Percentiles rank a stretch among this genome's conserved stretches.
These are phyloP conservation scores for Onygena corvina DNA, from an alignment of 2,329 filamentous ascomycete species.

Conservation along the genomic window DNA sequence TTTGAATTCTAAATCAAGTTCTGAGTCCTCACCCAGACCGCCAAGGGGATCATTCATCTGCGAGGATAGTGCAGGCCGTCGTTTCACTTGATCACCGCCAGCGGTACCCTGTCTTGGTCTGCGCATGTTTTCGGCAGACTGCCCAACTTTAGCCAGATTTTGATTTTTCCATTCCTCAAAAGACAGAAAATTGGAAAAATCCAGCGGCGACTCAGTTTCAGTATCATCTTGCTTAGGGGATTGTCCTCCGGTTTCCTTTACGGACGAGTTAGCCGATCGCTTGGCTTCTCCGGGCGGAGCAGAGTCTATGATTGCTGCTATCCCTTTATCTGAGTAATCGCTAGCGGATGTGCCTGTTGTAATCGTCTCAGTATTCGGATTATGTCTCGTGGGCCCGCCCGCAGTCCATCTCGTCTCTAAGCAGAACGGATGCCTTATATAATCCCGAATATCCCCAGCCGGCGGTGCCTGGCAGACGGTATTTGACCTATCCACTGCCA, in stretches of 20 bases:
- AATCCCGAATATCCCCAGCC: slow-evolving; percentile 16
- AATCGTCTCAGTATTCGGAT: neutral
- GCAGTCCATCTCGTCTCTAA: slow-evolving; percentile 17
- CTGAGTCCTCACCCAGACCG: slow-evolving; percentile 71
- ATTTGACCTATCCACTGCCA: slow-evolving; percentile 8
- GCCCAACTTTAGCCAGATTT: slow-evolving; percentile 74
- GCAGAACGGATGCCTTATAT: slow-evolving; percentile 21
- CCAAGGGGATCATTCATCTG: slow-evolving; percentile 59
- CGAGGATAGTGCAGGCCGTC: slow-evolving; percentile 35
- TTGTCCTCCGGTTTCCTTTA: neutral
- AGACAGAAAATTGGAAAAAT: slow-evolving; percentile 76
- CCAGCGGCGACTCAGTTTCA: slow-evolving; percentile 54
- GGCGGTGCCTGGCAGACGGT: slow-evolving; percentile 17
- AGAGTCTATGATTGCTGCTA: neutral
- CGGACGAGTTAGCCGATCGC: neutral
- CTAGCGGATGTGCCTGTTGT: neutral
- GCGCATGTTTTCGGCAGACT: slow-evolving; percentile 57
- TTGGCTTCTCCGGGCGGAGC: neutral
- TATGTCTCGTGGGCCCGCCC: neutral
- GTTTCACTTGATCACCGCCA: slow-evolving; percentile 21
- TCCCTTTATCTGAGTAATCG: neutral
- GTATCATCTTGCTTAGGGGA: slow-evolving; percentile 27
- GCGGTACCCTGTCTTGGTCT: slow-evolving; percentile 38
- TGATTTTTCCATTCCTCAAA: slow-evolving; percentile 98
- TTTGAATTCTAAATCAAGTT: slow-evolving; percentile 64